Percentiles rank a stretch among this genome's conserved stretches.
Conservation (phyloP, 1,139 yeast genomes). For the Taphrina deformans region DNA sequence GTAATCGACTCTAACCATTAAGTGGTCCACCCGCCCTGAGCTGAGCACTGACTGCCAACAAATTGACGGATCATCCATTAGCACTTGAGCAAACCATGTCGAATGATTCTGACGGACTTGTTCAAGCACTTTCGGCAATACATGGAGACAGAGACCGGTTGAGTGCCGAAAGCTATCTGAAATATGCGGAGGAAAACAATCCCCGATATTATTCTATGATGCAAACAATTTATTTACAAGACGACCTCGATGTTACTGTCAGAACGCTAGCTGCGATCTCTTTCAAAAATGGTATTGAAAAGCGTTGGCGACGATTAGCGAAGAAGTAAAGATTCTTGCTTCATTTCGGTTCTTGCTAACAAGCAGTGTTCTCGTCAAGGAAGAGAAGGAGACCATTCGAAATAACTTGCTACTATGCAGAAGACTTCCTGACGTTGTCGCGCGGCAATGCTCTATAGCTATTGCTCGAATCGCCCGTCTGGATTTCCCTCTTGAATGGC, state of each 20-base stretch:
- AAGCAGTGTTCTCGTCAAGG: constrained; percentile 42
- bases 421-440: constrained; percentile 65
- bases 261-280: constrained; percentile 88
- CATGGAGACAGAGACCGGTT: not conserved
- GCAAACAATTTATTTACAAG: constrained; percentile 62
- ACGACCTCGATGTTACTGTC: constrained; percentile 56
- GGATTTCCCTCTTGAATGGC: constrained; percentile 90
- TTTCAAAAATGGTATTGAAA: constrained; percentile 82
- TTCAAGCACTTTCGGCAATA: not conserved
- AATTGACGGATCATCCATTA: no score
- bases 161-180: constrained; percentile 6
- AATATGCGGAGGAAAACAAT: constrained; percentile 8
- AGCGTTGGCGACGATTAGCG: constrained; percentile 75
- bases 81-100: no score
- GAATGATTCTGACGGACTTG: not conserved
- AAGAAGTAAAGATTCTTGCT: constrained; percentile 41
- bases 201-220: constrained; percentile 53
- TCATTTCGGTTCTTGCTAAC: constrained; percentile 38
- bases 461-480: constrained; percentile 72
- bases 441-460: constrained; percentile 79
- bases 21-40: no score
- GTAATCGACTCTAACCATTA: no score
- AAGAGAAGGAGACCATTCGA: constrained; percentile 66
- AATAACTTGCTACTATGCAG: constrained; percentile 54
- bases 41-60: no score